Conservation (phyloP, 257 asterid genomes). For the Oldenlandia corymbosa region DNA sequence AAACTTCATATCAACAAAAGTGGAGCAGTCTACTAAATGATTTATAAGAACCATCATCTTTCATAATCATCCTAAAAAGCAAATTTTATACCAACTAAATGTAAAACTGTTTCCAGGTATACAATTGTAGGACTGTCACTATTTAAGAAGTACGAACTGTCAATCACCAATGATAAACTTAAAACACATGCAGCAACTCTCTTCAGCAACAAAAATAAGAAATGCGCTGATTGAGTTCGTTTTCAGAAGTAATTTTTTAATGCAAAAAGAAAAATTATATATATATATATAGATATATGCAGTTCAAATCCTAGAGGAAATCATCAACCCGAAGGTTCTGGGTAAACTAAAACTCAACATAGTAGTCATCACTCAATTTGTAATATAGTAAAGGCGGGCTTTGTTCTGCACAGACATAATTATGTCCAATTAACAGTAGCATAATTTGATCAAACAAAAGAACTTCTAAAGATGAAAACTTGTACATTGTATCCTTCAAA, state of each 20-base stretch:
- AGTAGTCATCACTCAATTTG: no score
- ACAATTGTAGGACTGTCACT: neutral
- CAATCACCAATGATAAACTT: no score
- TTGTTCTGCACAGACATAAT: neutral
- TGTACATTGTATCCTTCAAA: neutral
- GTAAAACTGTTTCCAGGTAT: neutral
- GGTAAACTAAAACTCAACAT: no score
- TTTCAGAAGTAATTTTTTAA: no score
- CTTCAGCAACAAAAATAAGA: no score
- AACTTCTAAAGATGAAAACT: neutral
- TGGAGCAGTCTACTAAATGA: neutral
- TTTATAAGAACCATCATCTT: neutral
- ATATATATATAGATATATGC: no score
- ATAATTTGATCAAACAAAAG: neutral
- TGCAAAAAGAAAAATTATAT: no score
- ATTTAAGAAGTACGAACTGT: neutral
- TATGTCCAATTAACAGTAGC: neutral
- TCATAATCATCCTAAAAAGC: neutral
- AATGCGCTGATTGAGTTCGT: no score
- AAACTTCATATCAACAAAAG: neutral
- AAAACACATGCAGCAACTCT: no score
- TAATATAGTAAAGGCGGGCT: no score
- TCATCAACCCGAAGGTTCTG: no score
- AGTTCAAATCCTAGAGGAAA: no score
- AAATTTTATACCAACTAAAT: neutral